Conservation (phyloP, 306 rosid species). For the Delonix regia region DNA sequence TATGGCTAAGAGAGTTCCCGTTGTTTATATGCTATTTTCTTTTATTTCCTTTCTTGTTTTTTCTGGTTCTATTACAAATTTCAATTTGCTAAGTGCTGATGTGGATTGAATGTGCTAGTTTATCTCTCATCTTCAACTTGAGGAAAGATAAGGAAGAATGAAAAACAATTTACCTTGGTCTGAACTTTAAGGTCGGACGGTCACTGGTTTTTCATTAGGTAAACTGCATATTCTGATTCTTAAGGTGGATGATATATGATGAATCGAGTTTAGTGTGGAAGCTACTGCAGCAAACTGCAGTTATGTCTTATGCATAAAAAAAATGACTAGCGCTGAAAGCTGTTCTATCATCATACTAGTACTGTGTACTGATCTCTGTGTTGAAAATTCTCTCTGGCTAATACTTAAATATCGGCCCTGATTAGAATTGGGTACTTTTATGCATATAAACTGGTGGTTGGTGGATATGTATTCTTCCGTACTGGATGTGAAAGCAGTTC, state of each 20-base stretch:
- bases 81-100: too few relatives aligned
- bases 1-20: neutral
- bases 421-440: neutral
- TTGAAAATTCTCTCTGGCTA: neutral
- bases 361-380: neutral
- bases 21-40: too few relatives aligned
- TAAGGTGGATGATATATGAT: neutral
- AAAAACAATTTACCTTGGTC: too few relatives aligned
- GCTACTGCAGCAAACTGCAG: neutral
- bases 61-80: too few relatives aligned
- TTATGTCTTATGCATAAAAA: neutral
- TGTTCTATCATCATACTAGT: too few relatives aligned
- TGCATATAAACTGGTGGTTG: neutral
- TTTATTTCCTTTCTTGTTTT: too few relatives aligned
- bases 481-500: neutral
- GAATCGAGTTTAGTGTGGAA: neutral
- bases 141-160: too few relatives aligned
- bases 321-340: neutral
- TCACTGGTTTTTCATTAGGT: neutral
- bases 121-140: too few relatives aligned
- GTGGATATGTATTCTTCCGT: neutral
- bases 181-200: neutral
- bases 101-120: too few relatives aligned
- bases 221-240: neutral
- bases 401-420: neutral